Conservation (phyloP, 306 rosid genomes). For the Hylodesmum podocarpum region DNA sequence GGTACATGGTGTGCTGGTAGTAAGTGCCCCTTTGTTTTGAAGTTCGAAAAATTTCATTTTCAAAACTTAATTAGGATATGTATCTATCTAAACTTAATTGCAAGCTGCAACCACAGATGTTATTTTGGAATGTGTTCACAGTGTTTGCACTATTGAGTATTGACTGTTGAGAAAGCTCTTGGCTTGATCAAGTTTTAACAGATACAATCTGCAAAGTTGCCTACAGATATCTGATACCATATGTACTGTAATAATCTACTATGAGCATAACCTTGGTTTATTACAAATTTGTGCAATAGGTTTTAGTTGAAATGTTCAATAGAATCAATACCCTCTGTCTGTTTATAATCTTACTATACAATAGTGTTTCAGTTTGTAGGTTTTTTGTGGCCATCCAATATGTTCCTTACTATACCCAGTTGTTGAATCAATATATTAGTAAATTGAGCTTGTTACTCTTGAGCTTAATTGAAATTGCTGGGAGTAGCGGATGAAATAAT, state of each 20-base stretch:
- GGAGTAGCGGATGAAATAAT: neutral
- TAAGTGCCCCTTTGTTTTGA: neutral
- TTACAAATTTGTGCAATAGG: neutral
- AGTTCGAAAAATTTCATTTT: neutral
- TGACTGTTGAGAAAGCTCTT: neutral
- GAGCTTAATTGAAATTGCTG: neutral
- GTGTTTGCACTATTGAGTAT: constrained; percentile 1
- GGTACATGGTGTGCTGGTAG: neutral
- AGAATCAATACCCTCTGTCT: neutral
- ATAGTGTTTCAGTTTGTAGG: neutral
- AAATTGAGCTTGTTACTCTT: neutral
- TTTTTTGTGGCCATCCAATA: neutral
- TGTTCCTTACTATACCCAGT: neutral
- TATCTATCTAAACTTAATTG: no score
- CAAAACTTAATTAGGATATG: neutral
- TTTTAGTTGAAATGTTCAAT: constrained; percentile 3
- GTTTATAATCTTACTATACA: neutral
- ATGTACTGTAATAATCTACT: neutral
- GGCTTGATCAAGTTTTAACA: neutral
- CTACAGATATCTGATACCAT: neutral
- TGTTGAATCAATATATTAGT: neutral
- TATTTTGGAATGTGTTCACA: neutral
- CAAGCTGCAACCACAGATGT: neutral
- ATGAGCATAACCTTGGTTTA: neutral
- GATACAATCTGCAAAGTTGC: neutral